These are phyloP conservation scores for Purpureocillium lavendulum DNA, from an alignment of 2,329 filamentous ascomycete species.

Conservation along the genomic window DNA sequence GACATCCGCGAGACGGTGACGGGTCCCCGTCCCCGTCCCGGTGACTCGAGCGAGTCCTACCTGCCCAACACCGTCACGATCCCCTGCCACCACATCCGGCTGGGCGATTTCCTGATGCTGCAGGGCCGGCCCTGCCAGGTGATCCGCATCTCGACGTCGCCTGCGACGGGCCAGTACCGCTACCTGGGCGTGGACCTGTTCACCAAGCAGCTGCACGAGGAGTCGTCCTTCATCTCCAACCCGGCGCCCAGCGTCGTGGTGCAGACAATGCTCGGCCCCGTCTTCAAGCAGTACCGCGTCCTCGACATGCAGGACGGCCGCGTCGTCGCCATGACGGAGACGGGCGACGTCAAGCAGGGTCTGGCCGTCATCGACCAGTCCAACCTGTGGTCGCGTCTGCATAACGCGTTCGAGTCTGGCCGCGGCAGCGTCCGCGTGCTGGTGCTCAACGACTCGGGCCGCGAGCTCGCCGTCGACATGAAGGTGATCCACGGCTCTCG, in stretches of 20 bases:
- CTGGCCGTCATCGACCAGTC: conserved; percentile 93
- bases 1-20: conserved; percentile 27
- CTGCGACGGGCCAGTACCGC: conserved; percentile 97
- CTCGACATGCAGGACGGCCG: conserved; percentile 85
- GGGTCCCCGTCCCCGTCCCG: conserved; percentile 17
- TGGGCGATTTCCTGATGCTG: conserved; percentile 96
- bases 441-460: conserved; percentile 87
- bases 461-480: conserved; percentile 96
- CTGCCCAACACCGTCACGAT: conserved; percentile 87
- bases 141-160: conserved; percentile 97
- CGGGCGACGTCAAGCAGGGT: conserved; percentile 94
- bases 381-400: conserved; percentile 73
- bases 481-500: conserved; percentile 86
- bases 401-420: conserved; percentile 79
- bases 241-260: conserved; percentile 93
- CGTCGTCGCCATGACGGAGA: conserved; percentile 97
- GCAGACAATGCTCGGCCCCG: conserved; percentile 97
- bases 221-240: conserved; percentile 97
- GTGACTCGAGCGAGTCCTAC: conserved; percentile 22
- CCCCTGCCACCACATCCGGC: conserved; percentile 98
- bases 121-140: conserved; percentile 99
- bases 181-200: conserved; percentile 99
- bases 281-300: conserved; percentile 99
- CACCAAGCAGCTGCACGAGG: conserved; percentile 98
- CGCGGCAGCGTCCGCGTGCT: conserved; percentile 91